A percentile compares a stretch with the other conserved stretches of the same genome.
Evolutionary conservation across 768 basidiomycete species (phyloP).

Genomic region (Pleurotus citrinopileatus): DNA sequence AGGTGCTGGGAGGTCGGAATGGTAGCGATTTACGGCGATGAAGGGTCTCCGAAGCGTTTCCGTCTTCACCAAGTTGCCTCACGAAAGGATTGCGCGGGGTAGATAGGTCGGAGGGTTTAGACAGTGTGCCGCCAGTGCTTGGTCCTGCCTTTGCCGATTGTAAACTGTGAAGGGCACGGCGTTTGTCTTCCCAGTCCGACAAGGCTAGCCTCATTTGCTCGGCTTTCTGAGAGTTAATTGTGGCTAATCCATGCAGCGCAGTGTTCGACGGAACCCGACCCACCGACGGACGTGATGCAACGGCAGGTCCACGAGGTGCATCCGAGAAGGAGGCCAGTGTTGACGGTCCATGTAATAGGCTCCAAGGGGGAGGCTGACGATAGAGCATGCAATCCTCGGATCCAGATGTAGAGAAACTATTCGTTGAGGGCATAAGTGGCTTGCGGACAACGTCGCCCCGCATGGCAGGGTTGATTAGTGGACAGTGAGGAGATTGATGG

Average conservation of each 20-base stretch:
- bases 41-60: not conserved
- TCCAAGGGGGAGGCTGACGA: constrained; percentile 36
- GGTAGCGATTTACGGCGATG: not conserved
- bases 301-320: not conserved
- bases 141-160: too few relatives aligned
- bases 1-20: not conserved
- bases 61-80: not conserved
- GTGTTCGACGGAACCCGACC: not conserved
- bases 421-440: not conserved
- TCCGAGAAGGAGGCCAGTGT: constrained; percentile 2
- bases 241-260: not conserved
- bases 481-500: constrained; percentile 4
- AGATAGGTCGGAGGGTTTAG: too few relatives aligned
- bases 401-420: constrained; percentile 16
- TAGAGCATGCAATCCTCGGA: constrained; percentile 27
- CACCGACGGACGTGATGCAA: too few relatives aligned
- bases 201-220: constrained; percentile 12
- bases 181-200: not conserved
- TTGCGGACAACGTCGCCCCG: too few relatives aligned
- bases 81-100: constrained; percentile 1
- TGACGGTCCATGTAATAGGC: constrained; percentile 18
- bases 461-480: constrained; percentile 4
- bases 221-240: constrained; percentile 11
- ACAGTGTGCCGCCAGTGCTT: not conserved
- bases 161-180: not conserved